These are phyloP conservation scores for Parasarocladium wereldwijsianum DNA, from an alignment of 2,329 filamentous ascomycete species.

Conservation along the genomic window DNA sequence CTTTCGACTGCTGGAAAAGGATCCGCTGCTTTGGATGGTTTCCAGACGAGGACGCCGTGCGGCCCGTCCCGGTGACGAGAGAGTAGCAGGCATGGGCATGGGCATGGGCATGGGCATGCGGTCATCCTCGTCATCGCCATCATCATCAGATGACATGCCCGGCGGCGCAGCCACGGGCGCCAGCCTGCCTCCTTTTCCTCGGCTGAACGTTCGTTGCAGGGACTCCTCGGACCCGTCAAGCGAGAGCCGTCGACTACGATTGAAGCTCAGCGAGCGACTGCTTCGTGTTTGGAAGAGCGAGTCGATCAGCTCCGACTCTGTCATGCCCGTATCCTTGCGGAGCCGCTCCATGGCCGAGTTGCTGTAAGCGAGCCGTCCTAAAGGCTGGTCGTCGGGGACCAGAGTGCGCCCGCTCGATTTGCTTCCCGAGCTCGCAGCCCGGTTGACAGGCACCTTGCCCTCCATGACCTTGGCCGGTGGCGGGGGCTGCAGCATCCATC, in stretches of 20 bases:
- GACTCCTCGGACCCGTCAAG: conserved; percentile 21
- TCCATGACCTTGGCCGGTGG: conserved; percentile 86
- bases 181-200: conserved; percentile 12
- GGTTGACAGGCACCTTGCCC: conserved; percentile 59
- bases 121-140: conserved; percentile 13
- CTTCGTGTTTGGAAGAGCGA: conserved; percentile 21
- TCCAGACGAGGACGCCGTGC: conserved; percentile 28
- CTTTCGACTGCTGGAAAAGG: conserved; percentile 13
- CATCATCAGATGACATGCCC: conserved; percentile 18
- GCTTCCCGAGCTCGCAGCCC: conserved; percentile 44
- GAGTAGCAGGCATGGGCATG: too few species aligned
- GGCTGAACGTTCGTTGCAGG: conserved; percentile 14
- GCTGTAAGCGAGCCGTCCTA: conserved; percentile 28
- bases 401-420: conserved; percentile 30
- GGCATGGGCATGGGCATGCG: conserved; percentile 11
- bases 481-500: conserved; percentile 88
- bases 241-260: conserved; percentile 22
- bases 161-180: conserved; percentile 15
- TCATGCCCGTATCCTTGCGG: conserved; percentile 22
- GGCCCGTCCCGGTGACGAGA: conserved; percentile 8
- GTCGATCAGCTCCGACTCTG: conserved; percentile 29
- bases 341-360: conserved; percentile 31
- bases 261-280: conserved; percentile 16
- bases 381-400: conserved; percentile 23
- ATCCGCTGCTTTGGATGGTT: conserved; percentile 31